Evolutionary conservation across 2,329 filamentous ascomycete species (phyloP), one percentile per base, ranked within the genome.

Genomic region (Pseudopyricularia cyperi): DNA sequence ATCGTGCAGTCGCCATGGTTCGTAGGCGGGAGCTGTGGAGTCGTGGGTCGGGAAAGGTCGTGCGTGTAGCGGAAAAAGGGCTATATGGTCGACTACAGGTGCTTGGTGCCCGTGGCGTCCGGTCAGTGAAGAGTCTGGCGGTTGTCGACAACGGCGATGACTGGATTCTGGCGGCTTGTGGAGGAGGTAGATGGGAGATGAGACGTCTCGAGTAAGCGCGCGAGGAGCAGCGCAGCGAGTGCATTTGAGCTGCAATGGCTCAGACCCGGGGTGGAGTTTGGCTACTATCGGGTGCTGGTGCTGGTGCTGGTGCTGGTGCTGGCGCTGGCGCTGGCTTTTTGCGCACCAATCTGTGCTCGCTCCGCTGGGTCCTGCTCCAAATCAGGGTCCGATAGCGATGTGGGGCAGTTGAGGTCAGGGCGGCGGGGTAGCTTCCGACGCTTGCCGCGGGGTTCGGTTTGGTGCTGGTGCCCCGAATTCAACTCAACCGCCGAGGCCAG

Each of bases 1-100:
- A 76, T 57, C 58, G 58, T 11, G n/a, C 12, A 52, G 61, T 61
- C 30, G 53, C 24, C 50, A 52, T 53, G 15, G 50, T 56, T 44
- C 17, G 24, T 14, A 33, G 8, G 33, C 22, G 39, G 15, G 19
- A 15, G 14, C 15, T 15, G 46, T 33, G 32, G 47, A 12, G 22
- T 17, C 35, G 15, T 33, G 15, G 15, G 12, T 17, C 30, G 19
- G 11, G 48, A 6, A 14, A 30, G 19, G 24, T 14, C 35, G 4
- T n/a, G 17, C 6, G 48, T 30, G 15, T 30, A 19, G 46, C 19
- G 12, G 39, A 44, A 19, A 30, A 4, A 30, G 22, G 19, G 22
- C 11, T 44, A 1, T 26, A 24, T 15, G 39, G 39, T 44, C 12
- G 19, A 4, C 2, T 7, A 19, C 22, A 44, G 24, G 12, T 24